Evolutionary conservation across 2,329 filamentous ascomycete species (phyloP), one percentile per base, ranked within the genome.

Genomic region (Neopestalotiopsis sp.): DNA sequence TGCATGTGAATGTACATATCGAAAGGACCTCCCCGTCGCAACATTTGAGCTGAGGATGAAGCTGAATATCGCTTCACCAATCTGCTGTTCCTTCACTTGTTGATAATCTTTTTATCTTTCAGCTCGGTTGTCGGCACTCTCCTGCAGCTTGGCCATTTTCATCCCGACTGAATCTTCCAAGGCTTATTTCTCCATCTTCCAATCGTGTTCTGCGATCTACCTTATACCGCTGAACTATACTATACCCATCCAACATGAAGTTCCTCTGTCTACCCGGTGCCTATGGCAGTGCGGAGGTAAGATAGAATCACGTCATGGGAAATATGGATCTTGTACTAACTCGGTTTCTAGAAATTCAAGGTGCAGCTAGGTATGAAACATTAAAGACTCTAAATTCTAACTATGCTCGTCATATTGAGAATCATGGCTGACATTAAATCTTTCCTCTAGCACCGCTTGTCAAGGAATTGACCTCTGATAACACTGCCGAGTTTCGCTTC

Each of bases 181-280:
- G 64, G n/a, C 45, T 24, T 20, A 1, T 24, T 24, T 53, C 10
- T 7, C 17, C 42, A 49, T 53, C 45, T 24, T 17, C 34, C 34
- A 38, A 38, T 38, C 10, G 34, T 38, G 34, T 38, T 53, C 14
- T 53, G 45, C 17, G 3, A 53, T 17, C 45, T 20, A 28, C 24
- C 24, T 1, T 28, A n/a, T 20, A 53, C 17, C 20, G 12, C n/a
- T 10, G 7, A 20, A 53, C 14, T 66, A 34, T 58, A 58, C 20
- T 38, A 38, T 38, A 38, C 34, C 34, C 17, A 56, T 68, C 67
- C 76, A 82, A 71, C 20, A 89, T 89, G 87, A 86, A 81, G 73
- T 86, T 89, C 66, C 77, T 89, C 40, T 89, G 87, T 75, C 81
- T 89, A 9, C 87, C 87, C 42, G 87, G 87, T 71, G 85, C 87